Conservation (phyloP, 306 rosid species). For the Pyrus betulifolia region DNA sequence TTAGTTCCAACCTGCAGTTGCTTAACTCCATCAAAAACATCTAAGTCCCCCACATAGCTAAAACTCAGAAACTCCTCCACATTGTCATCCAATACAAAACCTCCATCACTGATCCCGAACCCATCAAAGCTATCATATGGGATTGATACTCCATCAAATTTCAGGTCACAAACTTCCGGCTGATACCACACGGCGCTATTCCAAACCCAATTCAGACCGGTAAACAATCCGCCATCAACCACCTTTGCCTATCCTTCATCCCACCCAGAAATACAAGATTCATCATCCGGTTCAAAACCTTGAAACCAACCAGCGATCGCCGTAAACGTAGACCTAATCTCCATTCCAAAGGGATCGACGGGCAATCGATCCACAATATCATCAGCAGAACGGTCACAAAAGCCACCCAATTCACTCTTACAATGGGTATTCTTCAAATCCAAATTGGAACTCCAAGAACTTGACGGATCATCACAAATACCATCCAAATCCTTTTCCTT, state of each 20-base stretch:
- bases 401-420: constrained; percentile 17
- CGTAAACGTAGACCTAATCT: constrained; percentile 34
- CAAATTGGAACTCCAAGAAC: constrained; percentile 12
- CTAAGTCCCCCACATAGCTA: constrained; percentile 3
- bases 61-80: constrained; percentile 18
- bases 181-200: constrained; percentile 27
- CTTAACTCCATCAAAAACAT: constrained; percentile 15
- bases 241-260: constrained; percentile 20
- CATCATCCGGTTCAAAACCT: constrained; percentile 28
- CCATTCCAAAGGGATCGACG: constrained; percentile 62
- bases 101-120: constrained; percentile 16
- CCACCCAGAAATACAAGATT: constrained; percentile 20
- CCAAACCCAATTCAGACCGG: constrained; percentile 42
- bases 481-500: constrained; percentile 9
- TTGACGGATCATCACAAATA: constrained; percentile 8
- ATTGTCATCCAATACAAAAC: constrained; percentile 17
- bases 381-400: constrained; percentile 20
- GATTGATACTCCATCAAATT: constrained; percentile 17
- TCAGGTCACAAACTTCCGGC: constrained; percentile 4
- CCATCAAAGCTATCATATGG: constrained; percentile 23
- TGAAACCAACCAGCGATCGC: constrained; percentile 43
- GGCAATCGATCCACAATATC: constrained; percentile 55
- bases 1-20: constrained; percentile 4
- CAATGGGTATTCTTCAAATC: constrained; percentile 10
- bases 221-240: constrained; percentile 26